Conservation (phyloP, 345 rosid species). For the Stellera chamaejasme region DNA sequence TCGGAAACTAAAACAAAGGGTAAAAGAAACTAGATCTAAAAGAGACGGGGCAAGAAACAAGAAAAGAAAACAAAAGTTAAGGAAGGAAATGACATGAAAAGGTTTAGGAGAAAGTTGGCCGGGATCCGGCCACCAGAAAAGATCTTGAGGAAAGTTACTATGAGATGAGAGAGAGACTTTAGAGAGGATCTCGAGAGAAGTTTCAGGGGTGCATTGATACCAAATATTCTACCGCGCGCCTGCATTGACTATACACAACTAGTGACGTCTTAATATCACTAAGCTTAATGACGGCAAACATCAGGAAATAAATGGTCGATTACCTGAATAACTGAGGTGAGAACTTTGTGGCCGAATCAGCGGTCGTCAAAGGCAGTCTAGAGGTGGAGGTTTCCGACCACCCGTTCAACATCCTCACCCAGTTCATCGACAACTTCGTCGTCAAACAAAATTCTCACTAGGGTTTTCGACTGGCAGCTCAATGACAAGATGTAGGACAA, state of each 20-base stretch:
- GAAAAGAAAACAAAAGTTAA: no score
- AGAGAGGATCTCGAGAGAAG: no score
- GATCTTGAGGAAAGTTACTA: no score
- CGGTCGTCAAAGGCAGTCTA: slow-evolving; percentile 40
- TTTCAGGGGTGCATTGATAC: no score
- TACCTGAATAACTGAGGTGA: slow-evolving; percentile 63
- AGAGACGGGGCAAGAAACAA: no score
- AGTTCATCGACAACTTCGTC: slow-evolving; percentile 67
- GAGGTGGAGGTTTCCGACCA: slow-evolving; percentile 47
- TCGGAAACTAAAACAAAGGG: no score
- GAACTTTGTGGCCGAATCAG: slow-evolving; percentile 60
- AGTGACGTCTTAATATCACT: slow-evolving; percentile 67
- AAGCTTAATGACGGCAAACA: slow-evolving; percentile 62
- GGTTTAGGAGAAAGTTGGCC: no score
- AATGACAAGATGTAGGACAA: slow-evolving; percentile 83
- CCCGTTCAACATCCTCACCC: slow-evolving; percentile 63
- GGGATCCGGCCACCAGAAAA: no score
- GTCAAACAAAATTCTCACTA: slow-evolving; percentile 65
- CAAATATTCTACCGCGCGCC: no score
- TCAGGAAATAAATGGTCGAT: slow-evolving; percentile 66
- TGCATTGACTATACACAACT: slow-evolving; percentile 85
- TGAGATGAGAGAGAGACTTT: no score
- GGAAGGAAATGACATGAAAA: no score
- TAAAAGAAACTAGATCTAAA: no score
- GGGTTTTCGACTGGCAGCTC: slow-evolving; percentile 78